Base-by-base conservation (phyloP, 257 asterid species). In the Perilla frutescens region DNA sequence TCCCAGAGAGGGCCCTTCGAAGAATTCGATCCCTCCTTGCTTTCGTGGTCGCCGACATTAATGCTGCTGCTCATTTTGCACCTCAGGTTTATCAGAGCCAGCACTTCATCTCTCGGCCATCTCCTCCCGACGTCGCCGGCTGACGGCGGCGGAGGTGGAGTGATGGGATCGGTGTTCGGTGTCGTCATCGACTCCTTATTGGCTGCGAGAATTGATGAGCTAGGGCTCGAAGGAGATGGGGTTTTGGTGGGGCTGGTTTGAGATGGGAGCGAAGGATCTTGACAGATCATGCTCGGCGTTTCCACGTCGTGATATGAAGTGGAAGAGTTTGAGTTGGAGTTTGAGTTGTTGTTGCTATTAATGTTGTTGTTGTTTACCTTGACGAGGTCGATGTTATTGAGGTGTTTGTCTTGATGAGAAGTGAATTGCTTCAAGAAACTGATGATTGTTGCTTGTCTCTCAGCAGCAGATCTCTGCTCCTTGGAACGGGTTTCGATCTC, bases 101-200 rank as follows among this genome's bases (percentile, higher is more conserved):
- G 41, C 14, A 91, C 92, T 78, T 91, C 93, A 26, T 90, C 96
- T 43, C 88, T 88, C 5, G 97, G 96, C 97, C 97, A 91, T 75
- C 96, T 78, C 84, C 78, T 86, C 15, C 94, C 86, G 0, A 34
- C 43, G 6, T 74, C 79, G 57, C 74, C 74, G 34, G 32, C 48
- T 0, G 1, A 0, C 45, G 64, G 6, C 3, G 1, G 0, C 45
- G 64, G 6, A 3, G 63, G 51, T 11, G 26, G 20, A 8, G 26
- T 29, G 1, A 20, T 6, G 20, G 39, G 14, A 12, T 29, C 44
- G 7, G 7, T 6, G 44, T 20, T 20, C 1, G 44, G 44, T 40
- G 5, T 40, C 1, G 12, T 1, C 9, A 2, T 7, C 9, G 49
- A 47, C 5, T 47, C 51, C 9, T 47, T n/a, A n/a, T n/a, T 47